Evolutionary conservation across 441 rosid species (phyloP).

Genomic region (Erysimum cheiri): DNA sequence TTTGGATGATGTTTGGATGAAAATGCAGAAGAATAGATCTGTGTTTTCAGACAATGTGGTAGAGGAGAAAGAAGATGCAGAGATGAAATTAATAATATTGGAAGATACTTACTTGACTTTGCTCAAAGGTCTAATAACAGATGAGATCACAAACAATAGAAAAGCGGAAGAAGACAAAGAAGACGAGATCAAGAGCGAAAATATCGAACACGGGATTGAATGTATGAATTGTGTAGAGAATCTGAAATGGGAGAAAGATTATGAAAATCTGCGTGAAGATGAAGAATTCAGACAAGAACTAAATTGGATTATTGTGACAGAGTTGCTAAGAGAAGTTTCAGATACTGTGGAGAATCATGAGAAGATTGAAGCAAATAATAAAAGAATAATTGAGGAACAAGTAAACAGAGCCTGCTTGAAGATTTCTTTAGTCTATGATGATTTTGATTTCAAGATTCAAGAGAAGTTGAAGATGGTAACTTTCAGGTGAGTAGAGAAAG

Average conservation of each 20-base stretch:
- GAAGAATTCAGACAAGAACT: conserved; percentile 40
- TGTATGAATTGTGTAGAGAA: conserved; percentile 43
- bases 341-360: conserved; percentile 47
- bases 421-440: conserved; percentile 42
- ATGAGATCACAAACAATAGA: conserved; percentile 40
- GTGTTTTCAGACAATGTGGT: conserved; percentile 36
- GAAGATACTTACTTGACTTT: conserved; percentile 54
- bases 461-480: conserved; percentile 48
- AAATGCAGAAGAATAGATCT: conserved; percentile 40
- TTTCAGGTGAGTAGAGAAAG: conserved; percentile 50
- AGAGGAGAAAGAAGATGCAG: conserved; percentile 53
- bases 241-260: conserved; percentile 23
- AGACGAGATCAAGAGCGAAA: conserved; percentile 33
- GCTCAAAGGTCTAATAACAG: conserved; percentile 45
- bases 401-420: conserved; percentile 31
- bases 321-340: conserved; percentile 43
- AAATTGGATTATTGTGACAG: conserved; percentile 26
- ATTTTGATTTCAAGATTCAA: conserved; percentile 51
- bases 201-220: conserved; percentile 37
- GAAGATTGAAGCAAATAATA: conserved; percentile 39
- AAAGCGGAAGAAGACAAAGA: conserved; percentile 26
- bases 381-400: conserved; percentile 31
- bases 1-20: conserved; percentile 54
- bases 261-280: conserved; percentile 28
- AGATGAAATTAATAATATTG: conserved; percentile 44